phyloP scores from a whole-genome alignment of 495 filamentous ascomycete species.

The Halenospora varia region DNA sequence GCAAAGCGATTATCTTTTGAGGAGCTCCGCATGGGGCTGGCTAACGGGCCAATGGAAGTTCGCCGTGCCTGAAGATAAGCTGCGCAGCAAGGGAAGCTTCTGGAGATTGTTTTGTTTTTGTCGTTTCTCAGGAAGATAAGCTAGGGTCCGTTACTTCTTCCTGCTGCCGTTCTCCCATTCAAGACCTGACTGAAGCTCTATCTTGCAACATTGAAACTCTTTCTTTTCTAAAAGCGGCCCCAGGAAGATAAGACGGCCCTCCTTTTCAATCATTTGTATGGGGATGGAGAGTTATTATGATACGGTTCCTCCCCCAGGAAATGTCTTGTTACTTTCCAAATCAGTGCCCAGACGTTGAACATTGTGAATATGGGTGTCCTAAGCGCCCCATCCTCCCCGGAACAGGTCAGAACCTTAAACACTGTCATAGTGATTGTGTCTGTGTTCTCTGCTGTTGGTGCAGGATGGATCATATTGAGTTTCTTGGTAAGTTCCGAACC shows the following conservation, averaged over 20 bases:
- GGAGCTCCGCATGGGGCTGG: neutral
- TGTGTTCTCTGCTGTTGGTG: conserved; percentile 33
- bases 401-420: conserved; percentile 30
- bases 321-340: neutral
- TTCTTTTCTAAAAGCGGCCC: neutral
- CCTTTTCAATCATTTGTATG: neutral
- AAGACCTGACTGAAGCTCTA: neutral
- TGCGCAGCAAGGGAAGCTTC: neutral
- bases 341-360: neutral
- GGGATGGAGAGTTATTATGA: neutral
- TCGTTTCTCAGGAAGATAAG: neutral
- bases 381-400: neutral
- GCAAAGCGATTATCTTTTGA: neutral
- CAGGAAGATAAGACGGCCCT: neutral
- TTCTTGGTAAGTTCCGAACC: conserved; percentile 31
- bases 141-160: neutral
- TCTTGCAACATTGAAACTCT: neutral
- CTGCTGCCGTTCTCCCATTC: neutral
- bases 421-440: conserved; percentile 33
- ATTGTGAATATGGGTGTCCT: neutral
- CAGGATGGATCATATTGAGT: conserved; percentile 38
- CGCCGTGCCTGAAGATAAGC: neutral
- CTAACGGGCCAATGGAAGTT: neutral
- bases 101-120: neutral
- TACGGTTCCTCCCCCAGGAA: neutral